Percentiles rank a stretch among this genome's conserved stretches.
These are phyloP conservation scores for Zygoascus sp. DNA, from an alignment of 1,139 yeast genomes.

Conservation along the genomic window DNA sequence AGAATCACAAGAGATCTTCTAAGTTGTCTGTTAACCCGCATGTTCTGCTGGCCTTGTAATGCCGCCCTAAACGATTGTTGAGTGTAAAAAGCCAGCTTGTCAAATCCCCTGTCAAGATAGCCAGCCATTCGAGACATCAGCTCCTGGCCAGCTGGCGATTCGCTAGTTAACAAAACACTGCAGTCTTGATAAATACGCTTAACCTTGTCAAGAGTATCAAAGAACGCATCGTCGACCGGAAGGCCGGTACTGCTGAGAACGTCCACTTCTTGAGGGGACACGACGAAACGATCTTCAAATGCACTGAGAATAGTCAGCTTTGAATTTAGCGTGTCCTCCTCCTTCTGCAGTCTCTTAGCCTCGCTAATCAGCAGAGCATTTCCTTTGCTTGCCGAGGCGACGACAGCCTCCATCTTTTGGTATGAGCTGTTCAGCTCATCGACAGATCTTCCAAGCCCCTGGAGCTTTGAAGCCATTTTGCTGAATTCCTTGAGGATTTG, in stretches of 20 bases:
- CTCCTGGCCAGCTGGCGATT: slow-evolving; percentile 54
- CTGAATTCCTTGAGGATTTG: slow-evolving; percentile 57
- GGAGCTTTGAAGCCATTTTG: slow-evolving; percentile 43
- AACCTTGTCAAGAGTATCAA: slow-evolving; percentile 55
- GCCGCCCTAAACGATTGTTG: slow-evolving; percentile 34
- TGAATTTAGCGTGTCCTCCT: slow-evolving; percentile 43
- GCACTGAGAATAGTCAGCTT: slow-evolving; percentile 54
- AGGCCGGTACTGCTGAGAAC: slow-evolving; percentile 30
- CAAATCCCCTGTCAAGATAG: slow-evolving; percentile 50
- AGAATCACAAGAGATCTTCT: slow-evolving; percentile 32
- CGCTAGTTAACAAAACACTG: slow-evolving; percentile 56
- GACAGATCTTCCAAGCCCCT: slow-evolving; percentile 42
- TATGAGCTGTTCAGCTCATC: slow-evolving; percentile 34
- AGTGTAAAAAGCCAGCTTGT: slow-evolving; percentile 43
- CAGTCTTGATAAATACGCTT: slow-evolving; percentile 64
- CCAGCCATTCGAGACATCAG: slow-evolving; percentile 59
- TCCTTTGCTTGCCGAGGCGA: slow-evolving; percentile 27
- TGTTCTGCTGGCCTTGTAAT: slow-evolving; percentile 24
- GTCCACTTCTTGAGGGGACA: slow-evolving; percentile 62
- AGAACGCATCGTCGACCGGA: slow-evolving; percentile 51
- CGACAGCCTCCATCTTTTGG: slow-evolving; percentile 28
- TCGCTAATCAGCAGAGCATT: slow-evolving; percentile 35
- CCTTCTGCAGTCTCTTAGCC: slow-evolving; percentile 41
- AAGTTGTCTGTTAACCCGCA: slow-evolving; percentile 25
- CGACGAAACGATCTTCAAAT: slow-evolving; percentile 61